Percentiles rank a stretch among this genome's conserved stretches.
Conservation (phyloP, 2,329 filamentous ascomycete genomes). For the Fusarium coicis region DNA sequence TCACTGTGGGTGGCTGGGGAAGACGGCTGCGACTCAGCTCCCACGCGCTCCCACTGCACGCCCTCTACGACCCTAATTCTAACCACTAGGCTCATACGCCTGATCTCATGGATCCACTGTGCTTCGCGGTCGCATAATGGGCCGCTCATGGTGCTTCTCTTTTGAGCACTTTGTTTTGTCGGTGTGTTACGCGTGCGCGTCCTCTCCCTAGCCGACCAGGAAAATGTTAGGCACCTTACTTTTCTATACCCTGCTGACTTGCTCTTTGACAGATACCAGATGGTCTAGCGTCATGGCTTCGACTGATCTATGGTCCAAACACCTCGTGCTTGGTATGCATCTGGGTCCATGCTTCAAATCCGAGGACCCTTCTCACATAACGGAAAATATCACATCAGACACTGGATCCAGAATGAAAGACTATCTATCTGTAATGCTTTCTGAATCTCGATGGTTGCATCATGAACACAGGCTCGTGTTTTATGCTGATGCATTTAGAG, state of each 20-base stretch:
- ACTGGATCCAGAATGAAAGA: neutral
- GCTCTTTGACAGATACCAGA: conserved; percentile 33
- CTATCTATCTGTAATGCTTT: neutral
- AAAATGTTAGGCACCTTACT: conserved; percentile 32
- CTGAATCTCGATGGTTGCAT: neutral
- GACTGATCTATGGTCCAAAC: conserved; percentile 35
- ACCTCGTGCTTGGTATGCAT: conserved; percentile 37
- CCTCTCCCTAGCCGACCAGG: conserved; percentile 29
- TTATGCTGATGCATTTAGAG: neutral
- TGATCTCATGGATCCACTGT: conserved; percentile 48
- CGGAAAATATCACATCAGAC: conserved; percentile 27
- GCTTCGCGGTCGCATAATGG: conserved; percentile 50
- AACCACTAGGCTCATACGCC: conserved; percentile 43
- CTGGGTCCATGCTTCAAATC: conserved; percentile 38
- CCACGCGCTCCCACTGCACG: conserved; percentile 39
- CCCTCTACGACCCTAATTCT: conserved; percentile 24
- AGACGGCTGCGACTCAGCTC: conserved; percentile 35
- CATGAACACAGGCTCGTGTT: neutral
- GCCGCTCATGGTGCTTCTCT: conserved; percentile 45
- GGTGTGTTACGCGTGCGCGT: conserved; percentile 51
- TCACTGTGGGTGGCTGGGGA: conserved; percentile 41
- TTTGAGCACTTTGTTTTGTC: conserved; percentile 47
- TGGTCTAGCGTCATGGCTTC: conserved; percentile 37
- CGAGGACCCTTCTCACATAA: conserved; percentile 23
- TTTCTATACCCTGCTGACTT: conserved; percentile 36